phyloP scores from a whole-genome alignment of 768 basidiomycete species.

The Kwoniella dendrophila region DNA sequence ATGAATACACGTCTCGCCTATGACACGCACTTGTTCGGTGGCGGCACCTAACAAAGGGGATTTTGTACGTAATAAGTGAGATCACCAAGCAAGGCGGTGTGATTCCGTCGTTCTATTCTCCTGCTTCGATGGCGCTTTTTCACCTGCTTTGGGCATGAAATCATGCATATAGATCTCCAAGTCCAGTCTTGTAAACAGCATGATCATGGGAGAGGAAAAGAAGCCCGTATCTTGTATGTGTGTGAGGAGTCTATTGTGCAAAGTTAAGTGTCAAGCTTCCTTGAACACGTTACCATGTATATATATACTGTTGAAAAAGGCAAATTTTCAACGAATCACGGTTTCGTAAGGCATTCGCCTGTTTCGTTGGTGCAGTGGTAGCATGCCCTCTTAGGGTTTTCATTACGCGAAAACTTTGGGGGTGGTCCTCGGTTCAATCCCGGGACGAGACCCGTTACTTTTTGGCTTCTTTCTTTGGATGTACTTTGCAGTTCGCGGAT shows the following conservation, averaged over 20 bases:
- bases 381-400: slow-evolving; percentile 31
- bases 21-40: slow-evolving; percentile 23
- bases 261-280: too few relatives aligned
- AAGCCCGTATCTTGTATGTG: too few relatives aligned
- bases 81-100: too few relatives aligned
- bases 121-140: too few relatives aligned
- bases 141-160: too few relatives aligned
- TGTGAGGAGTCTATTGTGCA: too few relatives aligned
- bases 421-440: slow-evolving; percentile 32
- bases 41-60: slow-evolving; percentile 9
- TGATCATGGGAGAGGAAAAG: too few relatives aligned
- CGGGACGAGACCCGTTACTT: slow-evolving; percentile 29
- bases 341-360: slow-evolving; percentile 21
- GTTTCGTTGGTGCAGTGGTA: slow-evolving; percentile 32
- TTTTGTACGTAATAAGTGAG: slow-evolving; percentile 8
- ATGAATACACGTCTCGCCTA: neutral
- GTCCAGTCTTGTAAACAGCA: too few relatives aligned
- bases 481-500: too few relatives aligned
- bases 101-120: too few relatives aligned
- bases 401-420: slow-evolving; percentile 21
- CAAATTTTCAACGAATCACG: slow-evolving; percentile 8
- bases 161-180: too few relatives aligned
- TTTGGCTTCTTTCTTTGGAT: slow-evolving; percentile 6
- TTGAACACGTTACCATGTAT: neutral
- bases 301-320: neutral